Base-by-base conservation (phyloP, 352 stramenopile species). In the Phytopythium kandeliae region DNA sequence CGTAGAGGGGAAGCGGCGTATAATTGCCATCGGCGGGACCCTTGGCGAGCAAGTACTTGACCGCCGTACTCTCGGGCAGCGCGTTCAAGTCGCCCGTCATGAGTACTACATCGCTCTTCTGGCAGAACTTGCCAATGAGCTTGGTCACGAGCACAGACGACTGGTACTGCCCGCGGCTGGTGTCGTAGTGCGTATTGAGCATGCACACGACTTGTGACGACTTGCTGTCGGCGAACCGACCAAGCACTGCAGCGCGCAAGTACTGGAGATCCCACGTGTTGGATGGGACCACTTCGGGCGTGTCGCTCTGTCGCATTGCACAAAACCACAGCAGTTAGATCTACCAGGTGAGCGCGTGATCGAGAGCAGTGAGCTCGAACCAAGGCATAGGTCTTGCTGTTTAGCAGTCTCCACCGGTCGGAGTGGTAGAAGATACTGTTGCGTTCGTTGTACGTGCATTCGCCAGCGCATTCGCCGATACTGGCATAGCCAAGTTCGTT, bases 161-260 rank as follows among this genome's bases (percentile, higher is more conserved):
- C 46, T 88, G 57, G 6, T 58, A 44, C 26, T 90, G 78, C 43
- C 78, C 74, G 16, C 62, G 60, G 8, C 26, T 58, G 25, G 86
- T 85, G 52, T 90, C 78, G 44, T 72, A 90, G 58, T 90, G 78
- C 24, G 78, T 90, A 60, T 90, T 90, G 44, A 90, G 64, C 60
- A 90, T 82, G 57, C 78, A 90, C 21, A 86, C 58, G 1, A 62
- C 62, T 40, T 59, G 44, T 9, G 30, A 24, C 7, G 45, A 65
- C 11, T 28, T 30, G 16, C 57, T 68, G 30, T 78, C 58, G 4
- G 51, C 57, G 41, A 90, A 85, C 36, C 78, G 74, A 16, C 62
- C 76, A 4, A 87, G 53, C 35, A 86, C 74, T 4, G 66, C 74
- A 1, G 74, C 62, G 19, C 78, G 74, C 12, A 86, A 48, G 41